Percentiles rank a stretch among this genome's conserved stretches.
phyloP scores from a whole-genome alignment of 139 green algal species.

The Astrephomene gubernaculifera region DNA sequence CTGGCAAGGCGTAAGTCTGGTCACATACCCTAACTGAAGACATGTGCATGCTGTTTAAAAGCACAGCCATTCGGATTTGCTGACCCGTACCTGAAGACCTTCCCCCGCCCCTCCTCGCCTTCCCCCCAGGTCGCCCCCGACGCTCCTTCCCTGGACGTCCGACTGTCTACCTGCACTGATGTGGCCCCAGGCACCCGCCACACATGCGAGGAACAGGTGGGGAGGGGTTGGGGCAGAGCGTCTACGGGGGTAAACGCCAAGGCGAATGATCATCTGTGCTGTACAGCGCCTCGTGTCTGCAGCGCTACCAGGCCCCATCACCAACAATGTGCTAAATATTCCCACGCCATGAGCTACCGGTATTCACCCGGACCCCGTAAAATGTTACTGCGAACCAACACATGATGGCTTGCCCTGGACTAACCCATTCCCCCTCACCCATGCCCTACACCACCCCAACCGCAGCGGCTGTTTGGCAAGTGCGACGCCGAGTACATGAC shows the following conservation, averaged over 20 bases:
- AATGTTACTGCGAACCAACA: too few species aligned
- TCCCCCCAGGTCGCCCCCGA: constrained; percentile 9
- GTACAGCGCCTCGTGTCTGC: too few species aligned
- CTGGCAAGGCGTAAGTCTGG: not conserved
- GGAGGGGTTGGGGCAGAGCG: not conserved
- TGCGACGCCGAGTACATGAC: constrained; percentile 40
- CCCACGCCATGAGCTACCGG: too few species aligned
- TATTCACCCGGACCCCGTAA: too few species aligned
- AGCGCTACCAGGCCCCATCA: too few species aligned
- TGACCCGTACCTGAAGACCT: too few species aligned
- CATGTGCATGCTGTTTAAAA: too few species aligned
- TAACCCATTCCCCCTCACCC: not conserved
- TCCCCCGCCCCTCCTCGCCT: not conserved
- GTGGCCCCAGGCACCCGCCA: constrained; percentile 31
- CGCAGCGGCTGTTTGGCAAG: constrained; percentile 34
- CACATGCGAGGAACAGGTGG: constrained; percentile 39
- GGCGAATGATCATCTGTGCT: not conserved
- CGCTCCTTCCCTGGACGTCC: constrained; percentile 27
- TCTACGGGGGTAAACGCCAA: too few species aligned
- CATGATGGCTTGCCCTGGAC: too few species aligned
- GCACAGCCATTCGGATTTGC: too few species aligned
- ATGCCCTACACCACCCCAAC: not conserved
- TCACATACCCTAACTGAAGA: not conserved
- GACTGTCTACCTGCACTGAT: constrained; percentile 17
- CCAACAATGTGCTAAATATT: too few species aligned